Evolutionary conservation across 23 red algal genomes (phyloP).

Genomic region (Cyanidiococcus yangmingshanensis): DNA sequence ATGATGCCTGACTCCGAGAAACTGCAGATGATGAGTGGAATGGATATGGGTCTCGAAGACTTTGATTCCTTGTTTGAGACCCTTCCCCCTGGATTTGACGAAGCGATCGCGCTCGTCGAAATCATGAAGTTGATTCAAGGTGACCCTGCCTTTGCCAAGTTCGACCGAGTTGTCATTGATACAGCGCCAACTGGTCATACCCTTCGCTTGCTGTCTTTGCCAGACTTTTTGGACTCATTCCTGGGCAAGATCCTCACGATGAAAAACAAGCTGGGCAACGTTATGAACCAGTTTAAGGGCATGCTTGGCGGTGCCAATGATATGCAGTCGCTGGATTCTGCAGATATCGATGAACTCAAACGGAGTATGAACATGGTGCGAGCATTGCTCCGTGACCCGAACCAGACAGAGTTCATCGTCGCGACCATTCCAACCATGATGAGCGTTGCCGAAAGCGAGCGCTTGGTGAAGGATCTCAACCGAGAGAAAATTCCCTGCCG

Average conservation of each 20-base stretch:
- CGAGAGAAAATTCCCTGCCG: constrained; percentile 70
- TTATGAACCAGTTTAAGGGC: constrained; percentile 87
- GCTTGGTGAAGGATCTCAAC: constrained; percentile 60
- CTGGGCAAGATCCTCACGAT: constrained; percentile 77
- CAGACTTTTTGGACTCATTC: constrained; percentile 90
- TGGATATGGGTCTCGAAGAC: constrained; percentile 79
- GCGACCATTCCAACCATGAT: constrained; percentile 99
- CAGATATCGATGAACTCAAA: constrained; percentile 92
- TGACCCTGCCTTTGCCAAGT: constrained; percentile 58
- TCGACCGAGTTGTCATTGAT: constrained; percentile 88
- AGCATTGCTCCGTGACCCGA: constrained; percentile 67
- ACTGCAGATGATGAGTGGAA: constrained; percentile 18
- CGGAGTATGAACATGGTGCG: constrained; percentile 76
- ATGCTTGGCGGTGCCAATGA: constrained; percentile 65
- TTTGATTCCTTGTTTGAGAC: constrained; percentile 75
- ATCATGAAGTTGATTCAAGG: constrained; percentile 88
- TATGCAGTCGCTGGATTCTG: constrained; percentile 21
- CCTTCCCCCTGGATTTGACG: constrained; percentile 90
- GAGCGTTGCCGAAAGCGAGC: constrained; percentile 71
- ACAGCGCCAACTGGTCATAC: constrained; percentile 95
- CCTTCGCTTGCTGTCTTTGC: constrained; percentile 66
- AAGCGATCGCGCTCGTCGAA: constrained; percentile 87
- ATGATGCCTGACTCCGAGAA: constrained; percentile 30
- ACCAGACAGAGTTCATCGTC: constrained; percentile 93
- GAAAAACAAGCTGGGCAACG: constrained; percentile 50